phyloP scores from a whole-genome alignment of 352 stramenopile genomes.

The Halophytophthora batemanensis region DNA sequence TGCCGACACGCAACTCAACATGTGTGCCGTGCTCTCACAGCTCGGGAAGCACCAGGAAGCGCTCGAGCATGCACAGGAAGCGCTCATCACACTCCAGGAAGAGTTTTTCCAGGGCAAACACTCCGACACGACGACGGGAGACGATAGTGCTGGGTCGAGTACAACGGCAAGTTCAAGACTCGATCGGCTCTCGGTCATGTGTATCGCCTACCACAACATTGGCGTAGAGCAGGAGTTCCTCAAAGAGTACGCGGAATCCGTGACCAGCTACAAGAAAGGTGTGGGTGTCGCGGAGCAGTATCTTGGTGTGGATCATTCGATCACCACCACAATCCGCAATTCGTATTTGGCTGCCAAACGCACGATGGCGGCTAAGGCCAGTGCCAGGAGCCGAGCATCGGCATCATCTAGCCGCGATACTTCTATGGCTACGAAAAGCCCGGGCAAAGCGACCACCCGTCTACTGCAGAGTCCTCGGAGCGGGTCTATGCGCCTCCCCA shows the following conservation, averaged over 20 bases:
- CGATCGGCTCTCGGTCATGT: constrained; percentile 90
- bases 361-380: constrained; percentile 30
- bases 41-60: constrained; percentile 82
- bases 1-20: constrained; percentile 92
- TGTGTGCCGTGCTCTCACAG: constrained; percentile 91
- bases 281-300: constrained; percentile 88
- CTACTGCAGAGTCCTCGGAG: constrained; percentile 38
- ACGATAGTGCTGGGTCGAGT: not conserved
- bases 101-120: constrained; percentile 65
- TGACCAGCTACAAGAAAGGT: constrained; percentile 91
- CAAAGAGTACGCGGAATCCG: constrained; percentile 80
- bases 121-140: not conserved
- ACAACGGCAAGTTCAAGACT: constrained; percentile 17
- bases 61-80: constrained; percentile 85
- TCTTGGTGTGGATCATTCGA: constrained; percentile 83
- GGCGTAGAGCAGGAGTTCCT: constrained; percentile 94
- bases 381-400: constrained; percentile 4
- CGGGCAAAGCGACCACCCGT: constrained; percentile 23
- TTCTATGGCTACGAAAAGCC: constrained; percentile 11
- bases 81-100: constrained; percentile 88
- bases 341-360: constrained; percentile 83
- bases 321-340: constrained; percentile 88
- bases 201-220: constrained; percentile 95
- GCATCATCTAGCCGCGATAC: constrained; percentile 19
- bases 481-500: constrained; percentile 37